phyloP scores from a whole-genome alignment of 306 rosid species.

The Potentilla sterilis region DNA sequence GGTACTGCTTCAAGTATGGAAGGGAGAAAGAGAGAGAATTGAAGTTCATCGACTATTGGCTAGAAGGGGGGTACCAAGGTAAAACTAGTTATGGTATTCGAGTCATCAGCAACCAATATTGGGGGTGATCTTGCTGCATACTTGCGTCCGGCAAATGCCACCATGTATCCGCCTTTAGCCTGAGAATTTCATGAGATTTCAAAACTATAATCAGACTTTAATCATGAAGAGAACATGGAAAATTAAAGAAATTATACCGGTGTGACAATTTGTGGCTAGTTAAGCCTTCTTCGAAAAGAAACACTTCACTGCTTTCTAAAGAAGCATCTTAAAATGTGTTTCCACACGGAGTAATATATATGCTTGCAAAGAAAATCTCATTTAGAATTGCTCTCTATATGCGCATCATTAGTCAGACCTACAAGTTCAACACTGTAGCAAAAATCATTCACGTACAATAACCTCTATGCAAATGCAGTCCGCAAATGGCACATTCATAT shows the following conservation, averaged over 20 bases:
- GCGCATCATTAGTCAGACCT: not conserved
- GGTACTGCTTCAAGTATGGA: not conserved
- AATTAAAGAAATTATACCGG: not conserved
- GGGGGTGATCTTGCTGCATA: slow-evolving; percentile 95
- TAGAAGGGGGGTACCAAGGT: slow-evolving; percentile 55
- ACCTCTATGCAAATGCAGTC: not conserved
- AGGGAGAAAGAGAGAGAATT: not conserved
- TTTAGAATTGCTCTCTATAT: not conserved
- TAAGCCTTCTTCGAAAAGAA: not conserved
- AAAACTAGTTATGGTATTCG: slow-evolving; percentile 65
- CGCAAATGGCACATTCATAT: not conserved
- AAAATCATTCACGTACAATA: not conserved
- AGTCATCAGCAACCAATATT: slow-evolving; percentile 50
- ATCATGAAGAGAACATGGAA: not conserved
- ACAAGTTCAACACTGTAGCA: not conserved
- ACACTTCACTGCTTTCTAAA: not conserved
- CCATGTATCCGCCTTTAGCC: slow-evolving; percentile 64
- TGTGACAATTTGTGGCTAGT: no score
- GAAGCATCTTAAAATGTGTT: not conserved
- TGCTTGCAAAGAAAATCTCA: not conserved
- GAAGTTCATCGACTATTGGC: not conserved
- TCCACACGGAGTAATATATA: not conserved
- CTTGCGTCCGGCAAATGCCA: slow-evolving; percentile 88
- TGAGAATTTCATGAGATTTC: slow-evolving; percentile 24
- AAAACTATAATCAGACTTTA: not conserved